Conservation (phyloP, 1,139 yeast genomes). For the Nakaseomyces kungkrabaensis region DNA sequence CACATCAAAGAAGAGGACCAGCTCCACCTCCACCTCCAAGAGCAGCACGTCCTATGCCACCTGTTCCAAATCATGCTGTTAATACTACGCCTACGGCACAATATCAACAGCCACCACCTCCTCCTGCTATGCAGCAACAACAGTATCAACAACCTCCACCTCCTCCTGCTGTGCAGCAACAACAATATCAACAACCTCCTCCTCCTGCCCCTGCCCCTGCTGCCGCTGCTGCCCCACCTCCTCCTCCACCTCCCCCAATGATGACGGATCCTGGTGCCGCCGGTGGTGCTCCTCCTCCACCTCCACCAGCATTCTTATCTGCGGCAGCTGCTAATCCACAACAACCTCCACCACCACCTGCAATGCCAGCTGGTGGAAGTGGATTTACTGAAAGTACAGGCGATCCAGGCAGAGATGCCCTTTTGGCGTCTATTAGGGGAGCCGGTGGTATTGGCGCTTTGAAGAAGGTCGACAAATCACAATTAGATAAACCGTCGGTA, state of each 20-base stretch:
- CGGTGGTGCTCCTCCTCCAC: constrained; percentile 14
- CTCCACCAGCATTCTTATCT: constrained; percentile 23
- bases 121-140: neutral
- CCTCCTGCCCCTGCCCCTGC: constrained; percentile 10
- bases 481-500: constrained; percentile 68
- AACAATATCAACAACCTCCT: constrained; percentile 5
- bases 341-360: constrained; percentile 34
- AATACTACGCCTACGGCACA: constrained; percentile 17
- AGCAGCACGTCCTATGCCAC: constrained; percentile 15
- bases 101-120: constrained; percentile 15
- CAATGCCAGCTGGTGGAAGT: constrained; percentile 29
- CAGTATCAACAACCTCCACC: constrained; percentile 12
- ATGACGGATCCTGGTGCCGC: constrained; percentile 13
- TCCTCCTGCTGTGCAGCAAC: constrained; percentile 5
- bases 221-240: constrained; percentile 24
- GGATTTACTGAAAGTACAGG: constrained; percentile 32
- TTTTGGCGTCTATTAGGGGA: constrained; percentile 75
- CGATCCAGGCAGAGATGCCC: constrained; percentile 65
- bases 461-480: constrained; percentile 72
- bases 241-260: constrained; percentile 12
- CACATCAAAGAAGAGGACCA: constrained; percentile 10
- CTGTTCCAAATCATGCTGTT: constrained; percentile 5
- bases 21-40: constrained; percentile 21
- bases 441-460: constrained; percentile 65
- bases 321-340: constrained; percentile 14